These are phyloP conservation scores for Escallonia herrerae DNA, from an alignment of 129 eudicot genomes.

Conservation along the genomic window DNA sequence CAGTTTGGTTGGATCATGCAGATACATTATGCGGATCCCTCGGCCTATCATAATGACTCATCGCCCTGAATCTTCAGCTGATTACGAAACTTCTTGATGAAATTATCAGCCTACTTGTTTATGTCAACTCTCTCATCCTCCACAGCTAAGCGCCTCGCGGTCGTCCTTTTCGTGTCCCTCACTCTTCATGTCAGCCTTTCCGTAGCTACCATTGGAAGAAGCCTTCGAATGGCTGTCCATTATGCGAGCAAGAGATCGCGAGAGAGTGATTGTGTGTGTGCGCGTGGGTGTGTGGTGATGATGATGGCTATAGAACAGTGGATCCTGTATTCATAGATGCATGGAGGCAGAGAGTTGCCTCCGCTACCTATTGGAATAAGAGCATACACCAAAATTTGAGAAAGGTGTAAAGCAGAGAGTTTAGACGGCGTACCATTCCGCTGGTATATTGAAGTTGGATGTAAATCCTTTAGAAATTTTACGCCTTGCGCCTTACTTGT, in stretches of 20 bases:
- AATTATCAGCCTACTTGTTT: constrained; percentile 41
- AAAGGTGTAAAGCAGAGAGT: too few relatives aligned
- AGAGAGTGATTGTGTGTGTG: not conserved
- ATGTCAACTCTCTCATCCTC: constrained; percentile 27
- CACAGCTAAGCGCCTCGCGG: constrained; percentile 14
- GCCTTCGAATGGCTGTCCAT: constrained; percentile 26
- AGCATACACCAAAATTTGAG: too few relatives aligned
- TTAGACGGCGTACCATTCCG: too few relatives aligned
- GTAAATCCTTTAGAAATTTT: too few relatives aligned
- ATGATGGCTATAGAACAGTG: not conserved
- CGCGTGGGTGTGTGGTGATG: not conserved
- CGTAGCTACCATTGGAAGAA: constrained; percentile 9
- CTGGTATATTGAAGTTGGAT: too few relatives aligned
- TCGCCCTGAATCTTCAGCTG: constrained; percentile 44
- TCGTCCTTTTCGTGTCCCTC: constrained; percentile 7
- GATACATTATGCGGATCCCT: constrained; percentile 24
- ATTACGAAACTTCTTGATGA: constrained; percentile 50
- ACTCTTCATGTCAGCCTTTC: constrained; percentile 2
- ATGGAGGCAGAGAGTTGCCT: not conserved
- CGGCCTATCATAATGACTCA: constrained; percentile 35
- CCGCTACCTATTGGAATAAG: too few relatives aligned
- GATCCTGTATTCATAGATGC: not conserved
- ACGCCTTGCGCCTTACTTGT: too few relatives aligned
- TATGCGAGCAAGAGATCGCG: not conserved
- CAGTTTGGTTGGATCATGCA: too few relatives aligned